Evolutionary conservation across 2,329 filamentous ascomycete species (phyloP), one percentile per base, ranked within the genome.

Genomic region (Penicillium sp.): DNA sequence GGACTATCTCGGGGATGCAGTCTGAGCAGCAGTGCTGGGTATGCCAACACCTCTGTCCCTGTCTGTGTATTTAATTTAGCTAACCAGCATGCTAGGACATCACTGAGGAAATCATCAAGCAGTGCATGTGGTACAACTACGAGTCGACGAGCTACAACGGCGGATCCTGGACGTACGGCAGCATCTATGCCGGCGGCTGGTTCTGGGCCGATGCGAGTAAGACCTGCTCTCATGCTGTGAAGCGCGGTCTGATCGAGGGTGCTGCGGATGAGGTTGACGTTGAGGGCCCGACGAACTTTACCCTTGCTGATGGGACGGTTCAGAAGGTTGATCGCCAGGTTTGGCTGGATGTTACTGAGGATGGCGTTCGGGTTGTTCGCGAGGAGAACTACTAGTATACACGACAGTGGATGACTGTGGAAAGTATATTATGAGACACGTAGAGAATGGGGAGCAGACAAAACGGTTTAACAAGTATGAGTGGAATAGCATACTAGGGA

Each of bases 101-200:
- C 38, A 58, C 60, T 9, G 60, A 62, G 44, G 30, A 62, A 58
- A 62, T 62, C 55, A 62, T 62, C 55, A 58, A 54, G 23, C 60
- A 62, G 31, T 62, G 60, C 60, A 62, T 62, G 60, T 58, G 55
- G 60, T 62, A 62, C 45, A 50, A 58, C 41, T 62, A 11, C 31
- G 60, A 55, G 1, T 49, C 48, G 5, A 62, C 60, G 6, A 58
- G 54, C 41, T 58, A 58, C 21, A 62, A 62, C 29, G 60, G 60
- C 17, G 60, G 60, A 4, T 49, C 29, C 2, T 62, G 60, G 60
- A 58, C 54, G 5, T 62, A 58, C 5, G 60, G 55, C 6, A 54
- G n/a, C 15, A 62, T 49, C 41, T 62, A 54, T 30, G 60, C 60
- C 13, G 60, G 54, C 2, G 60, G 60, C n/a, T 62, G 60, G 60